These are phyloP conservation scores for Phytophthora tentaculata DNA, from an alignment of 352 stramenopile species.

Conservation along the genomic window DNA sequence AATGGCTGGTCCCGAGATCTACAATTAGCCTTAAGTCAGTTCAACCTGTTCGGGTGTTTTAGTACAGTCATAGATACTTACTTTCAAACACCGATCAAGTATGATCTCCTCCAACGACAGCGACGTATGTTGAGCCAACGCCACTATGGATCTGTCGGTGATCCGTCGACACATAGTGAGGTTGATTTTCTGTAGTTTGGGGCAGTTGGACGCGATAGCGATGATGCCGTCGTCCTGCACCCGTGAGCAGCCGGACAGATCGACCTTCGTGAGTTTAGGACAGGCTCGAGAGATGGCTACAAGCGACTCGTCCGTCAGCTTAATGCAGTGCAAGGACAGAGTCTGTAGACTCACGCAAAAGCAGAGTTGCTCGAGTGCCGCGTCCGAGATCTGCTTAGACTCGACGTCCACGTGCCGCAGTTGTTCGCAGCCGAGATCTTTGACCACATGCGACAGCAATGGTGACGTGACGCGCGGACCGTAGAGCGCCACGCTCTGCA, in stretches of 20 bases:
- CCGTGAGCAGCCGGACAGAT: conserved; percentile 78
- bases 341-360: conserved; percentile 41
- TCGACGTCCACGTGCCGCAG: conserved; percentile 65
- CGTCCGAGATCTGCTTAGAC: conserved; percentile 74
- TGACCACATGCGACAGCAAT: conserved; percentile 51
- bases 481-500: conserved; percentile 66
- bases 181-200: conserved; percentile 61
- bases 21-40: conserved; percentile 5
- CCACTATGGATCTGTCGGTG: conserved; percentile 70
- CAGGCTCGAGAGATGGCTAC: conserved; percentile 49
- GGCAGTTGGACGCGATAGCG: conserved; percentile 62
- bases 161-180: conserved; percentile 83
- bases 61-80: conserved; percentile 19
- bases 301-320: conserved; percentile 65
- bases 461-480: conserved; percentile 57
- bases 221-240: conserved; percentile 83
- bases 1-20: conserved; percentile 68
- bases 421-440: conserved; percentile 41
- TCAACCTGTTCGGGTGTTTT: conserved; percentile 1
- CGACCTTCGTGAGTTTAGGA: conserved; percentile 48
- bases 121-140: conserved; percentile 47
- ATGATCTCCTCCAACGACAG: conserved; percentile 47
- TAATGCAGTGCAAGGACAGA: conserved; percentile 74
- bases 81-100: conserved; percentile 73
- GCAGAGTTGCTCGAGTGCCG: conserved; percentile 45